Evolutionary conservation across 768 basidiomycete genomes (phyloP), one percentile per base, ranked within the genome.

Genomic region (Mycena capillaripes): DNA sequence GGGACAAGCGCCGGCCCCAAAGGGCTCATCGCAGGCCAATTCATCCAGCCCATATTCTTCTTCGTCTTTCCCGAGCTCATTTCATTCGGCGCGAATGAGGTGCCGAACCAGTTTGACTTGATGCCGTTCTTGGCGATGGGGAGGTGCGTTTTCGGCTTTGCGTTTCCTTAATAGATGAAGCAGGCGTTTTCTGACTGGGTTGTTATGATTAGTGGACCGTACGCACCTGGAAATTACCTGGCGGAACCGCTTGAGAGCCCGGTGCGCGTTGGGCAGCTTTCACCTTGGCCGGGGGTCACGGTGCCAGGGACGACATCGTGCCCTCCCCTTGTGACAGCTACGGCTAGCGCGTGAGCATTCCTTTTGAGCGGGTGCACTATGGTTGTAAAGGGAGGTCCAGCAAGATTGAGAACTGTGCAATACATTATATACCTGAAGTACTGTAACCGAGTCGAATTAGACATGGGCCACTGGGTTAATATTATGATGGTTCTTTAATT

Each of bases 31-130:
- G 76, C 76, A 67, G n/a, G n/a, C n/a, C n/a, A n/a, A n/a, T n/a
- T n/a, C n/a, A n/a, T n/a, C n/a, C n/a, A n/a, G n/a, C n/a, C 75
- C 3, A 40, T 72, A 1, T 70, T 76, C 44, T 57, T 53, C 12
- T 71, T 50, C 36, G 44, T 76, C 53, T 77, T 73, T 62, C 76
- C 76, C 7, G 75, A 77, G 60, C 75, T 76, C 48, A 46, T 57
- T 21, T 62, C 69, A 11, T 77, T 77, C 48, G 75, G 76, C 10
- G 62, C 55, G 29, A 65, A 60, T 14, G 70, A 76, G 58, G 48
- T 72, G 30, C 66, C 70, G 14, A 70, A 66, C 36, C 71, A 76
- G 40, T 75, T 76, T 63, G 63, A 76, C 25, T 40, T 75, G 30
- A 17, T 76, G 4, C 68, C 71, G 0, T 72, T 62, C 46, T 34